Evolutionary conservation across 1,284 basidiomycete species (phyloP).

Genomic region (Austropuccinia psidii): DNA sequence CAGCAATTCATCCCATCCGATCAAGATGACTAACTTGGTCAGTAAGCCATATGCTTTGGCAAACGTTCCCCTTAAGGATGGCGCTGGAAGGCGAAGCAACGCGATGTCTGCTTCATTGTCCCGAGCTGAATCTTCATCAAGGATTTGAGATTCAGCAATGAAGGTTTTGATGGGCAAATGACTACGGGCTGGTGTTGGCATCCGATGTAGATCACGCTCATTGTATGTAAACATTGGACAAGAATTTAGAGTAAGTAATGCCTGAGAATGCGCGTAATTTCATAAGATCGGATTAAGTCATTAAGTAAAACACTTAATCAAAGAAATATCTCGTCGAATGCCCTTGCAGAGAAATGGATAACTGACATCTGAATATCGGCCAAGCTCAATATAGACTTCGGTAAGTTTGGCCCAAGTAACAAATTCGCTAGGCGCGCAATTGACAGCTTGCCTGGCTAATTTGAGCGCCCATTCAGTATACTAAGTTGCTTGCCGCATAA

Average conservation of each 20-base stretch:
- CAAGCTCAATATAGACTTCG: constrained; percentile 83
- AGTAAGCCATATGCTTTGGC: constrained; percentile 85
- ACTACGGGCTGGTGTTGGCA: constrained; percentile 69
- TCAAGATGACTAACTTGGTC: constrained; percentile 77
- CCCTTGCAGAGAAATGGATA: background rate
- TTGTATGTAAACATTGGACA: constrained; percentile 99
- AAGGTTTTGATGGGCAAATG: constrained; percentile 79
- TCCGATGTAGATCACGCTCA: constrained; percentile 85
- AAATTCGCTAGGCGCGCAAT: constrained; percentile 95
- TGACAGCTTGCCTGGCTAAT: constrained; percentile 84
- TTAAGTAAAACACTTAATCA: background rate
- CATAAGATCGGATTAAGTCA: background rate
- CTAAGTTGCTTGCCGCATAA: constrained; percentile 29
- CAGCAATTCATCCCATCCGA: constrained; percentile 97
- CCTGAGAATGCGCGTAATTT: constrained; percentile 48
- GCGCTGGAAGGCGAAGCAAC: constrained; percentile 82
- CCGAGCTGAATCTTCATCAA: constrained; percentile 56
- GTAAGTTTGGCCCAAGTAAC: constrained; percentile 98
- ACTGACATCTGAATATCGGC: constrained; percentile 68
- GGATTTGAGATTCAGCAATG: constrained; percentile 64
- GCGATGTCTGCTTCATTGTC: constrained; percentile 94
- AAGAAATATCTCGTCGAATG: background rate
- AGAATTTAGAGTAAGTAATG: constrained; percentile 89
- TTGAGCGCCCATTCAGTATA: constrained; percentile 74
- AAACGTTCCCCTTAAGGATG: constrained; percentile 89